phyloP scores from a whole-genome alignment of 2,329 filamentous ascomycete genomes.

The Aphanocladium album region DNA sequence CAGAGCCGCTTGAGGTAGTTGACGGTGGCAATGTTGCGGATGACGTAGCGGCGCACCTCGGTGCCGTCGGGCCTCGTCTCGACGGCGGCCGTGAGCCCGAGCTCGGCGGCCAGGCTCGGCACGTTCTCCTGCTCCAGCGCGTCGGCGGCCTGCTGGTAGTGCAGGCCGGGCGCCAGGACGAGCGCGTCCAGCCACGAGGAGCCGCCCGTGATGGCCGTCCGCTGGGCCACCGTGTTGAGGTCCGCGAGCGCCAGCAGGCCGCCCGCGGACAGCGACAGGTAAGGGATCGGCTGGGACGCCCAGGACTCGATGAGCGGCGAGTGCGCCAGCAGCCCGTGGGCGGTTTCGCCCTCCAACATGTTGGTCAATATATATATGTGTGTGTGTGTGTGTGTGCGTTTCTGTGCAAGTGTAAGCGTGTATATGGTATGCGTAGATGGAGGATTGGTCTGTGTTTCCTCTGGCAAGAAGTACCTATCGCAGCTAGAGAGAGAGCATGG shows the following conservation, averaged over 20 bases:
- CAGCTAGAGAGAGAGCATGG: background rate
- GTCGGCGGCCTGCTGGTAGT: conserved; percentile 54
- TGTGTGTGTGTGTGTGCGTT: no score
- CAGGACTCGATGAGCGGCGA: conserved; percentile 35
- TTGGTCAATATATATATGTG: no score
- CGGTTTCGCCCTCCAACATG: background rate
- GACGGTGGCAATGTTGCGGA: conserved; percentile 49
- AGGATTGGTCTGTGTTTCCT: no score
- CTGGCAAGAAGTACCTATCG: no score
- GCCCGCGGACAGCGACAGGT: conserved; percentile 42
- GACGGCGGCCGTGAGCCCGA: conserved; percentile 28
- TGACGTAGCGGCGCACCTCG: conserved; percentile 27
- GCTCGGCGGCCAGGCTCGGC: conserved; percentile 27
- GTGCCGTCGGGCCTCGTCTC: conserved; percentile 26
- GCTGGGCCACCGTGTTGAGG: conserved; percentile 48
- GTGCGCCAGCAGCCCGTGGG: background rate
- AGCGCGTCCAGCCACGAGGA: conserved; percentile 52
- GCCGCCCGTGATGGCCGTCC: conserved; percentile 52
- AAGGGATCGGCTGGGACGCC: conserved; percentile 40
- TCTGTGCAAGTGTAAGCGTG: no score
- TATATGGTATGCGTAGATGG: background rate
- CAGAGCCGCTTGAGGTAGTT: conserved; percentile 35
- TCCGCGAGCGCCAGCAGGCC: conserved; percentile 57
- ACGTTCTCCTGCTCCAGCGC: conserved; percentile 39
- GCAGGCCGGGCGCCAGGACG: conserved; percentile 55